Evolutionary conservation across 2,329 filamentous ascomycete species (phyloP), one percentile per base, ranked within the genome.

Genomic region (Emydomyces testavorans): DNA sequence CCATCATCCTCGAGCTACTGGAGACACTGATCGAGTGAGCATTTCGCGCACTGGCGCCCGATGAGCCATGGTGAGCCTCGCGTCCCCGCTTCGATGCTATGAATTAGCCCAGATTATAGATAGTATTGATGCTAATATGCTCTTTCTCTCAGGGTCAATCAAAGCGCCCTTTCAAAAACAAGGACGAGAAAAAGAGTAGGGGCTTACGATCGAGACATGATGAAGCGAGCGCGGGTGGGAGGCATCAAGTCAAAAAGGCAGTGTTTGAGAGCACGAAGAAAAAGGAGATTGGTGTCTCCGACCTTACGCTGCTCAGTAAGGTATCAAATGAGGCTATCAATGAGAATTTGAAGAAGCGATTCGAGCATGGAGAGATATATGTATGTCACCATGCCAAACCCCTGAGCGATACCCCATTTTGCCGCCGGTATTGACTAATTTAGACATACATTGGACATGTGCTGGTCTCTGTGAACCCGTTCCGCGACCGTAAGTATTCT

Each of bases 241-340:
- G 74, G 58, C 71, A 80, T 53, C 86, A 85, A 68, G 86, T 94
- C 58, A 90, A 89, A 71, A 96, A 96, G 72, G 92, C 92, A 54
- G 86, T 85, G 52, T 98, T 93, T 70, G 92, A 98, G 66, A 86
- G 81, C 52, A 85, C 82, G 56, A 96, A 96, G 77, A 98, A 96
- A 81, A 96, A 94, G 78, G 89, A 98, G 69, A 92, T 98, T 58
- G 92, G 92, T 56, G 92, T 98, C 47, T 95, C 92, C 48, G 92
- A 98, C 74, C 77, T 98, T 65, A 98, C 92, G 3, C 75, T 98
- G 60, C 83, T 98, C 63, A 95, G 89, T 75, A 96, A 96, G 69
- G 93, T 98, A 56, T 94, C 89, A 56, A 96, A 98, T 68, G 92
- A 98, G 68, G 89, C 90, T 52, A 98, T 98, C 74, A 98, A 98